These are phyloP conservation scores for Pterocarpus santalinus DNA, from an alignment of 306 rosid genomes.

Conservation along the genomic window DNA sequence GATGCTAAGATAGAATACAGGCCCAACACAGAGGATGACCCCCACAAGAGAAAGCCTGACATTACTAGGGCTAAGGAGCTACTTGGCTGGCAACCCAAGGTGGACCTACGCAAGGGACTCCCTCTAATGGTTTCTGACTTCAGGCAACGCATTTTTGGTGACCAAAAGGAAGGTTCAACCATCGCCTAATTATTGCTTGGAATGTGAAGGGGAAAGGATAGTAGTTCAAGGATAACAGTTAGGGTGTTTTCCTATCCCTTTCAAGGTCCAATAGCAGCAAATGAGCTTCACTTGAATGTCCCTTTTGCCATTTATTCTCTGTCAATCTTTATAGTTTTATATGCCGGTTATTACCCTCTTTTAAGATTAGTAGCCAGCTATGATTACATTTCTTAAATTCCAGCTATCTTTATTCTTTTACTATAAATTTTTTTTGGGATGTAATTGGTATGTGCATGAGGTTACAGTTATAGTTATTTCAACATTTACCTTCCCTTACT, in stretches of 20 bases:
- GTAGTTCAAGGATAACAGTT: constrained; percentile 42
- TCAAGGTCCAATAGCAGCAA: constrained; percentile 37
- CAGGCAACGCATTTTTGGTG: constrained; percentile 93
- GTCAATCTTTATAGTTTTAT: constrained; percentile 31
- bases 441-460: constrained; percentile 49
- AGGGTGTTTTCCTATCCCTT: constrained; percentile 31
- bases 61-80: constrained; percentile 81
- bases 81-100: constrained; percentile 96
- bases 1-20: constrained; percentile 91
- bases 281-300: constrained; percentile 16
- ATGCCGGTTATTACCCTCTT: constrained; percentile 34
- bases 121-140: constrained; percentile 96
- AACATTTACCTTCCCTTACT: constrained; percentile 40
- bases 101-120: constrained; percentile 86
- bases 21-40: constrained; percentile 96
- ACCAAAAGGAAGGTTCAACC: constrained; percentile 75
- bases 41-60: constrained; percentile 98
- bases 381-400: constrained; percentile 45
- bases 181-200: constrained; percentile 48
- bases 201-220: constrained; percentile 41
- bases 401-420: constrained; percentile 46
- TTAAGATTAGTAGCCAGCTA: constrained; percentile 35
- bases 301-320: constrained; percentile 29
- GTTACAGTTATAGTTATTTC: constrained; percentile 52
- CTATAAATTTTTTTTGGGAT: constrained; percentile 32